These are phyloP conservation scores for Beauveria pseudobassiana DNA, from an alignment of 2,329 filamentous ascomycete genomes.

Conservation along the genomic window DNA sequence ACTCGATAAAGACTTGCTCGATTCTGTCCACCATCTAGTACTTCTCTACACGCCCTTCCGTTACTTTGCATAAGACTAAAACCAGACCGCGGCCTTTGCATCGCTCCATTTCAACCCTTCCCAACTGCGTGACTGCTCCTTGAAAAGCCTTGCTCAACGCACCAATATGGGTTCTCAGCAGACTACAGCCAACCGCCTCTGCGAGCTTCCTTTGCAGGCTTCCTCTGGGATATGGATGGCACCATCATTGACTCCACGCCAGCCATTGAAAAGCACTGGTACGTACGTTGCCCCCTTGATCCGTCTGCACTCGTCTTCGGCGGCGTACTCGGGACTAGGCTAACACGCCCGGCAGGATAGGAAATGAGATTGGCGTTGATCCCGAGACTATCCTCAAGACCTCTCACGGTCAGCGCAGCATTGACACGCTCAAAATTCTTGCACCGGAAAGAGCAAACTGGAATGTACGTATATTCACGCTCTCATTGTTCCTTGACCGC, in stretches of 20 bases:
- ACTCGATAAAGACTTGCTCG: neutral
- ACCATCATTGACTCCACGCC: conserved; percentile 77
- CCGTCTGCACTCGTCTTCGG: neutral
- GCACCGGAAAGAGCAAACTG: conserved; percentile 81
- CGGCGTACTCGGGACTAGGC: conserved; percentile 3
- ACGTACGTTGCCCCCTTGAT: conserved; percentile 38
- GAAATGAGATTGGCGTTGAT: conserved; percentile 73
- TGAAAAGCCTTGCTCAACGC: neutral
- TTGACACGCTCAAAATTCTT: conserved; percentile 74
- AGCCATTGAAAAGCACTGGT: conserved; percentile 73
- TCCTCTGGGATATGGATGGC: conserved; percentile 72
- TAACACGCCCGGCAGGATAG: conserved; percentile 47
- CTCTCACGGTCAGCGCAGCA: conserved; percentile 83
- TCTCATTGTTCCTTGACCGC: neutral
- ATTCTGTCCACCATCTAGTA: neutral
- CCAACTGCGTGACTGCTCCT: neutral
- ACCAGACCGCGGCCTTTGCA: too few species aligned
- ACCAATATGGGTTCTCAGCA: conserved; percentile 26
- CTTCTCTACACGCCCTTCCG: neutral
- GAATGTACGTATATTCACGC: conserved; percentile 60
- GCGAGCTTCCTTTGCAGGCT: conserved; percentile 43
- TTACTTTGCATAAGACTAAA: too few species aligned
- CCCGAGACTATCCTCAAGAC: conserved; percentile 81
- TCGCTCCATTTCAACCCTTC: too few species aligned
- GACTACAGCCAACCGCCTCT: conserved; percentile 37